Evolutionary conservation across 2,329 filamentous ascomycete genomes (phyloP), one percentile per base, ranked within the genome.

Genomic region (Aspergillus costaricaensis): DNA sequence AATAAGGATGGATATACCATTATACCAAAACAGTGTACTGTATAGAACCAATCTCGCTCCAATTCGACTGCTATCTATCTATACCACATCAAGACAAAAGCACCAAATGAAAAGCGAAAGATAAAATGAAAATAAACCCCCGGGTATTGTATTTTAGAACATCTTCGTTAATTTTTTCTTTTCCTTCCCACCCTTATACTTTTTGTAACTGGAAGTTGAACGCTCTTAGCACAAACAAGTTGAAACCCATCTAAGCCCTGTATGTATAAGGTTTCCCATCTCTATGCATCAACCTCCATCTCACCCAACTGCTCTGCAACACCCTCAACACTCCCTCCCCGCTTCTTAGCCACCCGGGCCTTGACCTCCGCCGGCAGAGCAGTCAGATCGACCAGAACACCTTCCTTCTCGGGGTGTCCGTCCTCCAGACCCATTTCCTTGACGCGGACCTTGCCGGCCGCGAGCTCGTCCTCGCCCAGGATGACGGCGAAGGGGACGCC

Each of bases 381-480:
- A 27, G 63, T 30, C 65, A 90, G 82, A 56, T 88, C 81, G 21
- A 97, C 86, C 59, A 92, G 78, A 44, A 93, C 84, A 53, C 93
- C 94, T 61, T 96, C 91, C 81, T 97, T 96, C 76, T 96, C 91
- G 0, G 92, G 88, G 82, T 97, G 91, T 25, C 88, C 91, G 43
- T 95, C 89, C 3, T 85, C 84, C 58, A 96, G 81, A 49, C 92
- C 88, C 79, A 92, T 84, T 81, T 89, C 87, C 86, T 98, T 98
- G 74, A 97, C 85, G 78, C 90, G 91, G 67, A 96, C 89, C 75
- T 96, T 89, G 56, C 92, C 92, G 25, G 86, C 83, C 62, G 88
- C 88, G 43, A 96, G 80, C 78, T 98, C 94, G 58, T 96, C 92
- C 70, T 97, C 91, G 48, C 94, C 94, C 1, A 99, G 83, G 68